Evolutionary conservation across 2,329 filamentous ascomycete genomes (phyloP).

Genomic region (Drechslerella coelobrocha): DNA sequence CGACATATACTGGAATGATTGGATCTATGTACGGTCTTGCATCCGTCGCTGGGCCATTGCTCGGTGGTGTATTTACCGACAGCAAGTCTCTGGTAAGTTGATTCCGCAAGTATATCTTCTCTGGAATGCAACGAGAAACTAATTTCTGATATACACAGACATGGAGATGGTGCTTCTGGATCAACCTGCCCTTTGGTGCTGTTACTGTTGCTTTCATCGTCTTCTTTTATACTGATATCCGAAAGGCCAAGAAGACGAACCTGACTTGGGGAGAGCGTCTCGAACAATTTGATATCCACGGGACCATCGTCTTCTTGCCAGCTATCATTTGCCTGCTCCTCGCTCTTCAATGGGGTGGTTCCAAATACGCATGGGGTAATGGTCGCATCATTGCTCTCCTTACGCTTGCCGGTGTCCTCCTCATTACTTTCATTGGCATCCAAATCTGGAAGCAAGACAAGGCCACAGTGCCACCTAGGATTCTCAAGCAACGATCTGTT

Average conservation of each 20-base stretch:
- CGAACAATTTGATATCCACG: slow-evolving; percentile 54
- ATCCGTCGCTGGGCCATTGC: slow-evolving; percentile 58
- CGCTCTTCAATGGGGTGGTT: slow-evolving; percentile 59
- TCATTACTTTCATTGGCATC: slow-evolving; percentile 57
- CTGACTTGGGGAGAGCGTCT: slow-evolving; percentile 52
- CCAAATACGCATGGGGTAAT: slow-evolving; percentile 57
- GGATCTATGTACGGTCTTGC: slow-evolving; percentile 67
- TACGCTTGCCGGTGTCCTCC: slow-evolving; percentile 55
- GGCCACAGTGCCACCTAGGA: slow-evolving; percentile 63
- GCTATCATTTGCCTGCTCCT: slow-evolving; percentile 58
- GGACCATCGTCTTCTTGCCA: slow-evolving; percentile 57
- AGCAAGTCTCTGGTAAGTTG: slow-evolving; percentile 54
- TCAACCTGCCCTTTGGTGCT: slow-evolving; percentile 60
- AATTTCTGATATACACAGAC: slow-evolving; percentile 50
- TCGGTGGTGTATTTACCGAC: slow-evolving; percentile 55
- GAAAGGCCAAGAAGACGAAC: slow-evolving; percentile 50
- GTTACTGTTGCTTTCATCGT: slow-evolving; percentile 55
- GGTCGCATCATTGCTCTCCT: slow-evolving; percentile 57
- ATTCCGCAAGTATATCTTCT: neutral
- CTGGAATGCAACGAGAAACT: neutral
- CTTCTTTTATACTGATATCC: slow-evolving; percentile 54
- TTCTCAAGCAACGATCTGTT: slow-evolving; percentile 61
- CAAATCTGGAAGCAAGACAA: slow-evolving; percentile 62
- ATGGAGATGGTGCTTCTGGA: slow-evolving; percentile 61
- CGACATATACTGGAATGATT: slow-evolving; percentile 65